Conservation (phyloP, 805 yeast species). For the Komagataella ulmi region DNA sequence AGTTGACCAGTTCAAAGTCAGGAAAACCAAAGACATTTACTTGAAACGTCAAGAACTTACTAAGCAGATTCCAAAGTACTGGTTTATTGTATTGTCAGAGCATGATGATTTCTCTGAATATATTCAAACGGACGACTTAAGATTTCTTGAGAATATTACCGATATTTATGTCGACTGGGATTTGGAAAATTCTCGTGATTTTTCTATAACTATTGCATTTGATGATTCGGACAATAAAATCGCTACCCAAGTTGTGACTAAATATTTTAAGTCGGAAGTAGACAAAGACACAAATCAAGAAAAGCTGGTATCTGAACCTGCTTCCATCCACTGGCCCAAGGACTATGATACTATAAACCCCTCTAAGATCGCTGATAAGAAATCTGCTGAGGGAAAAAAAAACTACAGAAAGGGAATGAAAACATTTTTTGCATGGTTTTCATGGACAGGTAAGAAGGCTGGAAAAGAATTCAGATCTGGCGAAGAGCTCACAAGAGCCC, state of each 20-base stretch:
- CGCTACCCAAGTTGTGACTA: constrained; percentile 44
- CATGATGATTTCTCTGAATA: constrained; percentile 78
- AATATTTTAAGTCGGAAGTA: constrained; percentile 35
- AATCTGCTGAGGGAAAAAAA: constrained; percentile 40
- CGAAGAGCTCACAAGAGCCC: constrained; percentile 58
- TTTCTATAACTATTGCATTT: constrained; percentile 48
- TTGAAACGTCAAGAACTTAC: constrained; percentile 40
- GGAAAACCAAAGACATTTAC: constrained; percentile 43
- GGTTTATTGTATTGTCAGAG: constrained; percentile 80
- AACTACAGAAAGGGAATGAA: constrained; percentile 61
- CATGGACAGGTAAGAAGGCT: constrained; percentile 70
- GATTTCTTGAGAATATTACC: constrained; percentile 51
- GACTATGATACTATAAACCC: constrained; percentile 49
- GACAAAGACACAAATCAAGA: constrained; percentile 41
- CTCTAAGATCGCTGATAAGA: constrained; percentile 22
- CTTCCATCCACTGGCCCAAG: constrained; percentile 55
- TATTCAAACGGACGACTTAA: constrained; percentile 63
- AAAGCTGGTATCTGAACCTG: constrained; percentile 38
- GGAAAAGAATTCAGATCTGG: constrained; percentile 73
- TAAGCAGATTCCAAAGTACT: constrained; percentile 53
- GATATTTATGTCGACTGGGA: constrained; percentile 51
- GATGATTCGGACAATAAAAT: constrained; percentile 30
- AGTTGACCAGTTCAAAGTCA: constrained; percentile 40
- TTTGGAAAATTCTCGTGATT: constrained; percentile 34
- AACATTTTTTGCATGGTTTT: constrained; percentile 79